These are phyloP conservation scores for Phaeomoniella chlamydospora DNA, from an alignment of 2,329 filamentous ascomycete species.

Conservation along the genomic window DNA sequence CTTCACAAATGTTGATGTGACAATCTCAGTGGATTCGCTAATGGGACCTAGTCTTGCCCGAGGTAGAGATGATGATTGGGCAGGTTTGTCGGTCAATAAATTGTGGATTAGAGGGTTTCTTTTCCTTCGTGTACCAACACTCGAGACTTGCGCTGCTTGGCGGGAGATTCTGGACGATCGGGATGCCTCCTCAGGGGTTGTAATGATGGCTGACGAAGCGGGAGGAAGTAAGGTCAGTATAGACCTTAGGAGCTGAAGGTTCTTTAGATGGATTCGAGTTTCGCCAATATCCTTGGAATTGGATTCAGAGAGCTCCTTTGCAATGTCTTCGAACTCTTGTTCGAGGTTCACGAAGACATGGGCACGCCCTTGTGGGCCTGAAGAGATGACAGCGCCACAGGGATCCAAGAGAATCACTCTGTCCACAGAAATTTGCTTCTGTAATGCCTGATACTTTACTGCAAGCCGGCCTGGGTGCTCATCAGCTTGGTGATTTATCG, in stretches of 20 bases:
- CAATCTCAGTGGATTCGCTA: conserved; percentile 11
- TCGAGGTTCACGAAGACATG: conserved; percentile 88
- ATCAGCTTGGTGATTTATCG: conserved; percentile 27
- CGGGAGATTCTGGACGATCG: conserved; percentile 29
- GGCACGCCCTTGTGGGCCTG: conserved; percentile 42
- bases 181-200: conserved; percentile 72
- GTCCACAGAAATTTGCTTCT: conserved; percentile 53
- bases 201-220: conserved; percentile 76
- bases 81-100: conserved; percentile 84
- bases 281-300: conserved; percentile 1
- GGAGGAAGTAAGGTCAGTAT: conserved; percentile 65
- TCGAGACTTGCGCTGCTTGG: conserved; percentile 20
- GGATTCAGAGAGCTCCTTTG: conserved; percentile 38
- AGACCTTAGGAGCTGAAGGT: conserved; percentile 57
- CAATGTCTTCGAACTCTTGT: conserved; percentile 66
- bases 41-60: conserved; percentile 43
- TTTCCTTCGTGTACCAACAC: conserved; percentile 42
- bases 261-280: conserved; percentile 42
- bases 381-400: conserved; percentile 66
- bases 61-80: conserved; percentile 82
- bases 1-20: conserved; percentile 70
- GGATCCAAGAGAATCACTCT: conserved; percentile 81
- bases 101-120: conserved; percentile 90
- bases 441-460: conserved; percentile 23
- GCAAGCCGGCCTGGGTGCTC: conserved; percentile 26